Base-by-base conservation (phyloP, 2,329 filamentous ascomycete species). In the Colletotrichum sp. region DNA sequence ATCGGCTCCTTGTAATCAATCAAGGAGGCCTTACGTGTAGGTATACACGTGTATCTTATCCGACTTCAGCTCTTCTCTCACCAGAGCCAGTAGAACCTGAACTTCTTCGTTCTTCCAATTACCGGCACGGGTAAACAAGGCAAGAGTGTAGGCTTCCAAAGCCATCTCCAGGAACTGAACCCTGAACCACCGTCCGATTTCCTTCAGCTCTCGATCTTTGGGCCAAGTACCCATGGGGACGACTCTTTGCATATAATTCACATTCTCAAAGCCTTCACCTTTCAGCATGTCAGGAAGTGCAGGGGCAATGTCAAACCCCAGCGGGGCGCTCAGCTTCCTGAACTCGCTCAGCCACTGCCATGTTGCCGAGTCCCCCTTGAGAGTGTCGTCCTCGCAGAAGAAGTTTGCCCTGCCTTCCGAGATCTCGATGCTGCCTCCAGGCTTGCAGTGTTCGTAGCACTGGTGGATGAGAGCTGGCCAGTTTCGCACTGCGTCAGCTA, bases 341-440 rank as follows among this genome's bases (percentile, higher is more conserved):
- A 78, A 78, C 16, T 78, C 77, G 27, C 70, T 71, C 3, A 78
- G 74, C 76, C 78, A 79, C 18, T 70, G 62, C 72, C 72, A 73
- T 0, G 77, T 78, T 9, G 75, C 58, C 4, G 69, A 62, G 55
- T 74, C 72, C 9, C 77, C 71, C 12, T 54, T 73, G 8, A 77
- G 68, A 7, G 78, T 79, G 43, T 65, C 76, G 18, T 82, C 80
- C 24, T 82, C 80, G 47, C 78, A 81, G 8, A 76, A 74, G 27
- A 78, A 76, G 16, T 76, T 71, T 72, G 77, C 78, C n/a, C 76
- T 72, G 15, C 79, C 77, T 12, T 82, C 80, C 15, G 84, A 83
- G 11, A 86, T 80, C 69, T 88, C 86, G 29, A 88, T 81, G 83
- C 85, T 86, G 54, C 86, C 86, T 29, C 87, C 86, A 0, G 87